phyloP scores from a whole-genome alignment of 257 asterid species.

The Solanum chiquidenum region DNA sequence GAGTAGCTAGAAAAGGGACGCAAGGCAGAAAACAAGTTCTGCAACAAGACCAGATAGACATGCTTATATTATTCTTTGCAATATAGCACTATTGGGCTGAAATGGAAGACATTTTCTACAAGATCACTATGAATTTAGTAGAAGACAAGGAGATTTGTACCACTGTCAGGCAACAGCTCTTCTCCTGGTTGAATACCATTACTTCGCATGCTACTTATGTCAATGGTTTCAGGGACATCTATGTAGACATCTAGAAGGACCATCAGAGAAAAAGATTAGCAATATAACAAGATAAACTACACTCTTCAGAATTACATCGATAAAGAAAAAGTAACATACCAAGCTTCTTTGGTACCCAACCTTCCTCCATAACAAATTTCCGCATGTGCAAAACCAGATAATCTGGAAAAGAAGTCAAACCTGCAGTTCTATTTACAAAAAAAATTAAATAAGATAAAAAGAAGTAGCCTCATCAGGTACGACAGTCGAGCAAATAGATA shows the following conservation, averaged over 20 bases:
- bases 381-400: constrained; percentile 94
- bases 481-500: neutral
- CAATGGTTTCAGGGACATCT: constrained; percentile 88
- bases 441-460: neutral
- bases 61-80: neutral
- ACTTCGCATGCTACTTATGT: constrained; percentile 86
- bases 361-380: constrained; percentile 83
- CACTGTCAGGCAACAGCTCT: constrained; percentile 74
- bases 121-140: neutral
- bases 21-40: neutral
- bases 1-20: neutral
- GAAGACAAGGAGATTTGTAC: constrained; percentile 14
- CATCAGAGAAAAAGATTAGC: constrained; percentile 2
- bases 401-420: constrained; percentile 92
- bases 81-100: neutral
- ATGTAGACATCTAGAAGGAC: constrained; percentile 64
- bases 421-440: constrained; percentile 60
- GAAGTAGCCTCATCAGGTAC: neutral
- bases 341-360: constrained; percentile 96
- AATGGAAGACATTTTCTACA: neutral
- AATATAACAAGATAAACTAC: neutral
- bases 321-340: constrained; percentile 24
- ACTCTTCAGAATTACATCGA: neutral
- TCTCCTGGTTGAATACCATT: constrained; percentile 91
- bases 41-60: neutral